Evolutionary conservation across 768 basidiomycete species (phyloP).

Genomic region (Psilocybe tampanensis): DNA sequence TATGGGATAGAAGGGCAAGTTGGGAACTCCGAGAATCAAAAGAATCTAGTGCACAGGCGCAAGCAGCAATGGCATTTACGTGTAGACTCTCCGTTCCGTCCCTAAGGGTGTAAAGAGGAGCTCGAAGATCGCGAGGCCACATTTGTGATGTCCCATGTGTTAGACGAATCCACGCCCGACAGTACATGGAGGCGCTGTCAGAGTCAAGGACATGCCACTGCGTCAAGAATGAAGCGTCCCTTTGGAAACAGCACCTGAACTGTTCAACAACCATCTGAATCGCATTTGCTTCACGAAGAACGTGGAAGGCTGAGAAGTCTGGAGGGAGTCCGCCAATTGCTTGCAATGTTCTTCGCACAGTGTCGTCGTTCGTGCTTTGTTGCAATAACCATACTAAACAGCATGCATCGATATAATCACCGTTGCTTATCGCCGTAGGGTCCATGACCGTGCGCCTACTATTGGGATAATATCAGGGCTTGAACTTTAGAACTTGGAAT

Average conservation of each 20-base stretch:
- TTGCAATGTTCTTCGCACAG: conserved; percentile 32
- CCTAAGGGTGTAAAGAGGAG: conserved; percentile 35
- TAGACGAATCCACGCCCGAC: conserved; percentile 42
- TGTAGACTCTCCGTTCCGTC: conserved; percentile 30
- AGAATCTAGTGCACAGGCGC: conserved; percentile 36
- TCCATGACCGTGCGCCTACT: conserved; percentile 16
- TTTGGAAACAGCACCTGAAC: conserved; percentile 40
- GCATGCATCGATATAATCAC: conserved; percentile 38
- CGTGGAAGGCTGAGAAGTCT: conserved; percentile 37
- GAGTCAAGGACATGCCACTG: conserved; percentile 40
- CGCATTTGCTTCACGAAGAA: conserved; percentile 39
- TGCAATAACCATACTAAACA: conserved; percentile 40
- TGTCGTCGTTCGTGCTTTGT: conserved; percentile 33
- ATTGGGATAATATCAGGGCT: background rate
- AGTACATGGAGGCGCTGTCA: conserved; percentile 36
- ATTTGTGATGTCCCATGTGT: conserved; percentile 35
- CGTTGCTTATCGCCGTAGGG: conserved; percentile 8
- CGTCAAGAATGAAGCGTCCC: conserved; percentile 34
- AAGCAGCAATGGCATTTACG: conserved; percentile 36
- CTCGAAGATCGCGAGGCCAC: conserved; percentile 38
- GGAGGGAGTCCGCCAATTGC: conserved; percentile 41
- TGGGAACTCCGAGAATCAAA: conserved; percentile 36
- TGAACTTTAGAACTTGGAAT: background rate
- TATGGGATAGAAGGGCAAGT: conserved; percentile 35
- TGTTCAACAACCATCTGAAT: conserved; percentile 33